Evolutionary conservation across 2,329 filamentous ascomycete species (phyloP), one percentile per base, ranked within the genome.

Genomic region (Alternaria brassicicola): DNA sequence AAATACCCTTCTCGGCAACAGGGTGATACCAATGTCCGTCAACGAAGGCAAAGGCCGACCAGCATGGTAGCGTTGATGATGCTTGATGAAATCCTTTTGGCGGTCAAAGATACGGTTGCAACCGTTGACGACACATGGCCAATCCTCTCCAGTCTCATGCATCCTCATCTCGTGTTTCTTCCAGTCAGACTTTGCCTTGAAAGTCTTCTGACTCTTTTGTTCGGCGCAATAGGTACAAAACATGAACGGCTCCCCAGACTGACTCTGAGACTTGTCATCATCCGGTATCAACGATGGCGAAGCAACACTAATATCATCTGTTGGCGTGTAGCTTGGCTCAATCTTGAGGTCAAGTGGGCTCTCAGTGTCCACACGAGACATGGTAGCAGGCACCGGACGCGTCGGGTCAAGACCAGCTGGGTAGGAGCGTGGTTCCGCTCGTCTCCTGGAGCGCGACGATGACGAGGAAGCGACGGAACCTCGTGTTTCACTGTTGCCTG

Each of bases 111-210:
- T 73, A 39, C 71, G 68, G 49, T 64, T 72, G 51, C 75, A 78
- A 12, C 72, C 73, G 43, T 68, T 64, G 10, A 74, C 71, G 2
- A 73, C 66, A 42, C 75, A 78, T 0, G 68, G 71, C 75, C 75
- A 78, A 39, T 76, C 72, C 52, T 78, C 71, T 7, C 74, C 74
- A n/a, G 74, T 76, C 59, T 78, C 74, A 45, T 78, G 75, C 70
- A 76, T 75, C 33, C 73, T 68, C 67, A 73, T 76, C 50, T 78
- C 75, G 23, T 78, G 75, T 52, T 76, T 76, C 57, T 77, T 77
- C 75, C 75, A 78, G 46, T 78, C 75, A 1, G 75, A 77, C 50
- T 77, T 77, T 8, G 74, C 74, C 47, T 76, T 75, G 67, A 76
- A 77, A 0, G 74, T 76, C 53, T 76, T 77, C 31, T 71, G 51